Evolutionary conservation across 148 eudicot species (phyloP).

Genomic region (Cornus controversa): DNA sequence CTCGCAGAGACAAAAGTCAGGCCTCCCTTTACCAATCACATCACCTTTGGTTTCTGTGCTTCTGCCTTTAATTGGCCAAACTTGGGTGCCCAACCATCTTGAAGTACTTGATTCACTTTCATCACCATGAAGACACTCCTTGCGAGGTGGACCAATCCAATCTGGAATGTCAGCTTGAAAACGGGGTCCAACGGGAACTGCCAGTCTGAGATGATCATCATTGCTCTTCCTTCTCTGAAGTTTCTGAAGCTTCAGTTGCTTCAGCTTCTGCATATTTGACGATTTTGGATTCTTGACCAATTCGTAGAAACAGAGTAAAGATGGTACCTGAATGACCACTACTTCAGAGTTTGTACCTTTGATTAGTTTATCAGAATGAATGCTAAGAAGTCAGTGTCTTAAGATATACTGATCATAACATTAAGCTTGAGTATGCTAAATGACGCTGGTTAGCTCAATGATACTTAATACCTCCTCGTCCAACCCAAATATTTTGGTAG

Average conservation of each 20-base stretch:
- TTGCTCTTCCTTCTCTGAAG: conserved; percentile 28
- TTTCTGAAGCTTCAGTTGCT: conserved; percentile 30
- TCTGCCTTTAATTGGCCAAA: conserved; percentile 45
- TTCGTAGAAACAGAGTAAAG: not conserved
- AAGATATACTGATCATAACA: not conserved
- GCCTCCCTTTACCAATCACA: conserved; percentile 63
- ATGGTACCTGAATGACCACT: not conserved
- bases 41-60: conserved; percentile 6
- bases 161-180: conserved; percentile 67
- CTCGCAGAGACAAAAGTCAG: conserved; percentile 48
- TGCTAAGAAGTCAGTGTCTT: not conserved
- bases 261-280: conserved; percentile 47
- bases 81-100: conserved; percentile 53
- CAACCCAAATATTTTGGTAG: not conserved
- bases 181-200: conserved; percentile 71
- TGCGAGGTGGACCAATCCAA: conserved; percentile 38
- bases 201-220: conserved; percentile 25
- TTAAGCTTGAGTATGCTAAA: not conserved
- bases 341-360: not conserved
- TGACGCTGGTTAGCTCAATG: not conserved
- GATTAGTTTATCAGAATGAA: not conserved
- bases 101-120: conserved; percentile 23
- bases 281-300: conserved; percentile 10
- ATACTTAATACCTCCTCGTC: not conserved
- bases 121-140: not conserved